Conservation (phyloP, 139 green algal species). For the Coelastrella sp. region DNA sequence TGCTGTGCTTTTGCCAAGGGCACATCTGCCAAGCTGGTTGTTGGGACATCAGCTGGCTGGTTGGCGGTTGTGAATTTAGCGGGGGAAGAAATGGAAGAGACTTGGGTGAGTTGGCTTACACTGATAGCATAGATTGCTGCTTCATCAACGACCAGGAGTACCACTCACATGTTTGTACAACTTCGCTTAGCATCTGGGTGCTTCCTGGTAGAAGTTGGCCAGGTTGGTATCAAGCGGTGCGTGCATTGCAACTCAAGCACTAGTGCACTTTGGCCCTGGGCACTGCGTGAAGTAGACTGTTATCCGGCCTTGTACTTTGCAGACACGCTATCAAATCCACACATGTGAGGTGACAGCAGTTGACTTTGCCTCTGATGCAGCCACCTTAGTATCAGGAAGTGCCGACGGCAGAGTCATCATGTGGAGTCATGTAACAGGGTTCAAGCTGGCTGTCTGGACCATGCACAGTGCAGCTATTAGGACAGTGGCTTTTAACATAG, state of each 20-base stretch:
- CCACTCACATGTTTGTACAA: neutral
- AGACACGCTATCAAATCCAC: conserved; percentile 47
- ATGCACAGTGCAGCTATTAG: conserved; percentile 20
- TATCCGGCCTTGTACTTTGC: too few relatives aligned
- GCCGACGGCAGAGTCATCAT: conserved; percentile 26
- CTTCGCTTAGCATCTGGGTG: neutral
- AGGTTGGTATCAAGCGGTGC: neutral
- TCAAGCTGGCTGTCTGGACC: conserved; percentile 34
- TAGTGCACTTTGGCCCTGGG: too few relatives aligned
- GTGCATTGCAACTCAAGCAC: too few relatives aligned
- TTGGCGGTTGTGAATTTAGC: conserved; percentile 31
- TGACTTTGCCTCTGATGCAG: conserved; percentile 13
- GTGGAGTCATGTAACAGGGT: conserved; percentile 42
- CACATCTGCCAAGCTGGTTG: neutral
- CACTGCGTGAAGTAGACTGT: too few relatives aligned
- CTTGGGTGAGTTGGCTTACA: neutral
- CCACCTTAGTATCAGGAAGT: conserved; percentile 16
- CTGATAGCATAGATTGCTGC: neutral
- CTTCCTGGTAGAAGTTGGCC: neutral
- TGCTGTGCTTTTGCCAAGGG: conserved; percentile 13
- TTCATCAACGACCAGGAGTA: neutral
- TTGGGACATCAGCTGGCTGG: conserved; percentile 41
- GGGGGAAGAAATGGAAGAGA: conserved; percentile 9
- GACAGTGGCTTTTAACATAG: conserved; percentile 19
- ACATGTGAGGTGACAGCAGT: conserved; percentile 18